Evolutionary conservation across 2,329 filamentous ascomycete species (phyloP), one percentile per base, ranked within the genome.

Genomic region (Neonectria magnoliae): DNA sequence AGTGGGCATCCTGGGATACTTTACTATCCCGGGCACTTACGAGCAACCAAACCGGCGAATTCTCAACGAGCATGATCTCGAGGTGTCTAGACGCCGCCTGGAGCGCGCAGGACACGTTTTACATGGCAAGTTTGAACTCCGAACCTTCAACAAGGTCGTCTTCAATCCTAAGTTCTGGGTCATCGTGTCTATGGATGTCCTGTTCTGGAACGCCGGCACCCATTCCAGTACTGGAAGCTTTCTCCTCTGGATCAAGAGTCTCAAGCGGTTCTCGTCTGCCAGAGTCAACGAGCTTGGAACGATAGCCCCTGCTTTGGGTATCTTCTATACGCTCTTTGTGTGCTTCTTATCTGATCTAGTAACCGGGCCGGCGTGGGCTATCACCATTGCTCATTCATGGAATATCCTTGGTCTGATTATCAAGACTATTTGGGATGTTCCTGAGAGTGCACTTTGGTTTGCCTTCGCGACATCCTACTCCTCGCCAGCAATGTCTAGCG

Each of bases 241-340:
- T 62, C 73, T 88, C 2, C 79, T 90, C 0, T 89, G 87, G 87
- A 77, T 89, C 51, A 88, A 89, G 75, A 86, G 83, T 62, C 71
- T 89, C 9, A 74, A 81, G 2, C 78, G 83, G 2, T 88, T 81
- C 70, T 79, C 80, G 0, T 77, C 77, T 0, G 76, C 82, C 1
- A 78, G 76, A n/a, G 73, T 88, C 54, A 88, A 88, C 70, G 79
- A 86, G 57, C 76, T 88, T 0, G 84, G 83, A 2, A 80, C 84
- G 3, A 84, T 84, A 8, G 80, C 85, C 0, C 86, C 86, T 0
- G 86, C 81, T 0, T 70, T 89, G 1, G 87, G 86, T 0, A 89
- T 89, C 2, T 83, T 88, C 57, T 89, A 87, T 68, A 84, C 82
- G 0, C 75, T 88, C 0, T 79, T 85, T 42, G 79, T 87, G 25